Percentiles rank a stretch among this genome's conserved stretches.
phyloP scores from a whole-genome alignment of 2,329 filamentous ascomycete genomes.

The Stemphylium vesicarium region DNA sequence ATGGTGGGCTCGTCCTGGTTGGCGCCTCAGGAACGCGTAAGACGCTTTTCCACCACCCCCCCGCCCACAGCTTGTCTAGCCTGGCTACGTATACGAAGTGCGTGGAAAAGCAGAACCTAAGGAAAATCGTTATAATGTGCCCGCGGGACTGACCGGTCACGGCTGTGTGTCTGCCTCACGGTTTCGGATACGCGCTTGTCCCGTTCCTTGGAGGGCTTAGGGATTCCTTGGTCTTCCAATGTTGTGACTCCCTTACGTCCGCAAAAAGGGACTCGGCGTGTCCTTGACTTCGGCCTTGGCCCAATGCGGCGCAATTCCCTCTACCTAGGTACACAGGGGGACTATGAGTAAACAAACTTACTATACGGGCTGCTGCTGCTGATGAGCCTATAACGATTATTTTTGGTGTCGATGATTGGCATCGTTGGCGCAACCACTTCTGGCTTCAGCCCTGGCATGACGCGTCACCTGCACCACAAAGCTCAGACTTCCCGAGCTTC shows the following conservation, averaged over 20 bases:
- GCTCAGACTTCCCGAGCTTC: constrained; percentile 7
- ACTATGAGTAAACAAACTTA: too few relatives aligned
- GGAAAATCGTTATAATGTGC: background rate
- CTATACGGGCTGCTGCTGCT: too few relatives aligned
- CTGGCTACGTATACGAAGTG: background rate
- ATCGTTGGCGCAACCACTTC: background rate
- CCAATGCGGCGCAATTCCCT: background rate
- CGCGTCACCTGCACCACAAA: constrained; percentile 10
- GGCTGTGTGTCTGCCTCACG: constrained; percentile 1
- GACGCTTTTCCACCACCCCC: background rate
- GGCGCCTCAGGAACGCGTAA: constrained; percentile 16
- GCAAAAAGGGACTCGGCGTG: too few relatives aligned
- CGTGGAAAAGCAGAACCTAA: background rate
- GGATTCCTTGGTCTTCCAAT: background rate
- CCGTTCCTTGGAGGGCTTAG: background rate
- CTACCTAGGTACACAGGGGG: too few relatives aligned
- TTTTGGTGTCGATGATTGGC: background rate
- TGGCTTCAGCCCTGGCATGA: constrained; percentile 7
- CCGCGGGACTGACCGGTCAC: background rate
- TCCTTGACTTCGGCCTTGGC: background rate
- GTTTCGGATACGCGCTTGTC: background rate
- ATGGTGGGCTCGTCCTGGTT: constrained; percentile 5
- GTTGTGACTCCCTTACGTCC: too few relatives aligned
- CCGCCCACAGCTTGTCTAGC: background rate
- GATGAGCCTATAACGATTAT: background rate